Evolutionary conservation across 495 filamentous ascomycete species (phyloP).

Genomic region (Ascobolus immersus): DNA sequence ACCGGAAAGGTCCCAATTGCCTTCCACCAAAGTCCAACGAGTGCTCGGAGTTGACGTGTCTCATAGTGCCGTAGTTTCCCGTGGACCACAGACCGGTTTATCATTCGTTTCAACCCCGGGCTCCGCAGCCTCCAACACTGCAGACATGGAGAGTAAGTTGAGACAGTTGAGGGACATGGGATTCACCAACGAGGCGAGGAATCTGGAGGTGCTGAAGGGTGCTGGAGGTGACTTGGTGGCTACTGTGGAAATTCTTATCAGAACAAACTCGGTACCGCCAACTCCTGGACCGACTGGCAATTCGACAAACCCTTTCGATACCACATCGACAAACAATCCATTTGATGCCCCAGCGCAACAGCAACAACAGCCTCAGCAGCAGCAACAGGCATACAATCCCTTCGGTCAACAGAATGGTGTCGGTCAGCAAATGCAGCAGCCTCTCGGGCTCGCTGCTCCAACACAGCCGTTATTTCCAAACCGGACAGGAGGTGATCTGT

Average conservation of each 20-base stretch:
- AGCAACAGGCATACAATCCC: slow-evolving; percentile 6
- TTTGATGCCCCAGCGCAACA: slow-evolving; percentile 28
- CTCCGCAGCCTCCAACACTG: slow-evolving; percentile 16
- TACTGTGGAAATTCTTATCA: slow-evolving; percentile 54
- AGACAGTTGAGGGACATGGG: slow-evolving; percentile 70
- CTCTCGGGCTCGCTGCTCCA: too few relatives aligned
- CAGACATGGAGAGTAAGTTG: slow-evolving; percentile 33
- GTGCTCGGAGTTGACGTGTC: too few relatives aligned
- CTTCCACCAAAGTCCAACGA: too few relatives aligned
- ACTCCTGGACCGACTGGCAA: slow-evolving; percentile 13
- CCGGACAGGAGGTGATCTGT: too few relatives aligned
- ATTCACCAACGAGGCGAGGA: slow-evolving; percentile 61
- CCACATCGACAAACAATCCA: slow-evolving; percentile 34
- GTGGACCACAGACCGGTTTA: too few relatives aligned
- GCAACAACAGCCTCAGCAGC: slow-evolving; percentile 8
- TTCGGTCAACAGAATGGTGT: background rate
- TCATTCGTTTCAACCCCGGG: background rate
- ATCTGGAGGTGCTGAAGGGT: slow-evolving; percentile 50
- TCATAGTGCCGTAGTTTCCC: too few relatives aligned
- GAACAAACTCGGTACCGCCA: slow-evolving; percentile 17
- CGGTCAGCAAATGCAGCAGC: slow-evolving; percentile 7
- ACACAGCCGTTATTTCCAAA: too few relatives aligned
- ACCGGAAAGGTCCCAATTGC: too few relatives aligned
- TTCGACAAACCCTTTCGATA: slow-evolving; percentile 17
- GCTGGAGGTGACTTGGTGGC: slow-evolving; percentile 62